Evolutionary conservation across 257 asterid species (phyloP), one percentile per base, ranked within the genome.

Genomic region (Apocynum venetum): DNA sequence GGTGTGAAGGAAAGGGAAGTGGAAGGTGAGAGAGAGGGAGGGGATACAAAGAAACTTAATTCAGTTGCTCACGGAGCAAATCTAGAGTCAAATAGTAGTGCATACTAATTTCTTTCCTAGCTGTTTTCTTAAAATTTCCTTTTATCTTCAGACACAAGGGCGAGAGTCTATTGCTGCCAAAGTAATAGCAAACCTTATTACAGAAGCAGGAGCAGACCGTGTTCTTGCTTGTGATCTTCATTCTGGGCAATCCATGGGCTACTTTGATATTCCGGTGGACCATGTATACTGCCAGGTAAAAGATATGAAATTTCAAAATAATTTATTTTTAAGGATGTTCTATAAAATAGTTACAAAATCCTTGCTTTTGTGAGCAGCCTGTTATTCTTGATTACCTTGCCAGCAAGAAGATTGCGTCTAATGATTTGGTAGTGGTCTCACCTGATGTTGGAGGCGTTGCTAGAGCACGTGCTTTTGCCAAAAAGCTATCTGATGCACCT

Each of bases 391-490:
- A 93, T 86, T 93, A 93, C 83, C 97, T 93, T 80, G 98, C 98
- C 66, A 93, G 97, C 94, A 93, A 93, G 89, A 90, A 84, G 83
- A 88, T 91, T 78, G 78, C 82, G 80, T 88, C 97, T 14, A 82
- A 81, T 82, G 98, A 93, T 83, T 85, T 93, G 85, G 98, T 93
- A 19, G 98, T 93, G 84, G 98, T 93, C 80, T 93, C 98, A 70
- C 98, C 98, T 57, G 98, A 93, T 84, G 98, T 93, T 83, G 98
- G 98, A 75, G 98, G 98, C 48, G 98, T 93, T 79, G 98, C 98
- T 77, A 86, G 98, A 85, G 98, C 98, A 71, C 89, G 98, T 69
- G 91, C 98, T 82, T 93, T 93, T 80, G 98, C 98, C 4, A 93
- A 93, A 84, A 93, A 93, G 86, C 83, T 93, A 83, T 93, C 98